Percentiles rank a stretch among this genome's conserved stretches.
phyloP scores from a whole-genome alignment of 2,329 filamentous ascomycete genomes.

The Pseudocercospora fuligena region DNA sequence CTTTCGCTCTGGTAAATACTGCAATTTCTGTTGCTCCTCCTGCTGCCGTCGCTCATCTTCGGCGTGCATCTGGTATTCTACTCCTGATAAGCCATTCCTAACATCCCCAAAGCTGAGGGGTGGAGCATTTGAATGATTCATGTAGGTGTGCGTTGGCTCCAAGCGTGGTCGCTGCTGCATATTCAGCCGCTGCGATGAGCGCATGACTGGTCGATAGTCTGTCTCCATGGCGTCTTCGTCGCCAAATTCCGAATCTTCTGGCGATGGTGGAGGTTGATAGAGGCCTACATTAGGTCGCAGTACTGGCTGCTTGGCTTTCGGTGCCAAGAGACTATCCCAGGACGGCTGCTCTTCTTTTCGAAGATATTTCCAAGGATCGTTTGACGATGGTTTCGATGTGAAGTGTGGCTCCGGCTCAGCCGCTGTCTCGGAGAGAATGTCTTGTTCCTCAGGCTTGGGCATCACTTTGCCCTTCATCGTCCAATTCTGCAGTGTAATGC shows the following conservation, averaged over 20 bases:
- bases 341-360: slow-evolving; percentile 32
- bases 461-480: slow-evolving; percentile 39
- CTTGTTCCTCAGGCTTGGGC: slow-evolving; percentile 38
- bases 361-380: slow-evolving; percentile 36
- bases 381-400: slow-evolving; percentile 34
- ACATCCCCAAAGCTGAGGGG: slow-evolving; percentile 24
- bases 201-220: slow-evolving; percentile 54
- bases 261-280: slow-evolving; percentile 31
- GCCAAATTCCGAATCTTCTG: slow-evolving; percentile 33
- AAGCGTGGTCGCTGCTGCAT: slow-evolving; percentile 28
- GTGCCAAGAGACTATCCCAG: slow-evolving; percentile 44
- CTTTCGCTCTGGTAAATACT: background rate
- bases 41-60: slow-evolving; percentile 24
- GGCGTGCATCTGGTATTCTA: slow-evolving; percentile 32
- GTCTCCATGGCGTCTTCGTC: slow-evolving; percentile 72
- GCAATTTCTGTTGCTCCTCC: slow-evolving; percentile 29
- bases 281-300: slow-evolving; percentile 21
- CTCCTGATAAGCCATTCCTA: slow-evolving; percentile 32
- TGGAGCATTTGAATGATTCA: slow-evolving; percentile 22
- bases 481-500: slow-evolving; percentile 36
- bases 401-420: slow-evolving; percentile 33
- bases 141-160: slow-evolving; percentile 24
- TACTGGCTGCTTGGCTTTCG: slow-evolving; percentile 28
- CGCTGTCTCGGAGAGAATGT: slow-evolving; percentile 36
- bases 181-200: slow-evolving; percentile 22